Evolutionary conservation across 2,329 filamentous ascomycete species (phyloP).

Genomic region (Sporothrix brasiliensis): DNA sequence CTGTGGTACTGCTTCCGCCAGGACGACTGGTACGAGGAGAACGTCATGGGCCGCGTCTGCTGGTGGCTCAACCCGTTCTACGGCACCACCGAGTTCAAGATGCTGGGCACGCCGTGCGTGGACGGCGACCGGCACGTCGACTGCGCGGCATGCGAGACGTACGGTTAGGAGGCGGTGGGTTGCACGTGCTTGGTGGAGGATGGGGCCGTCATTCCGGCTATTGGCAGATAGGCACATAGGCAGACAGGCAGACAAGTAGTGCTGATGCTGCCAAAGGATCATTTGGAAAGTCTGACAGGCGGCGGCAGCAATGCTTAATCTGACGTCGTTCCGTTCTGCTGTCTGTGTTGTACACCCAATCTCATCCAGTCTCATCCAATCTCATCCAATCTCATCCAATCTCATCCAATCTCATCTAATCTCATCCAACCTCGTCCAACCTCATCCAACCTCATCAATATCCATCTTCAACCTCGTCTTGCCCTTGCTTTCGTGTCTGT

Average conservation of each 20-base stretch:
- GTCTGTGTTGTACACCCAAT: too few relatives aligned
- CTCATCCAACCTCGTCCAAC: too few relatives aligned
- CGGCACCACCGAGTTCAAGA: conserved; percentile 18
- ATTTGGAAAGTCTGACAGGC: too few relatives aligned
- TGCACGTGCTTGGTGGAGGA: too few relatives aligned
- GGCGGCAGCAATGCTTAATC: neutral
- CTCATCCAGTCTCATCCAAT: too few relatives aligned
- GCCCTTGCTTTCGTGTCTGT: neutral
- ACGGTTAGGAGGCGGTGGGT: neutral
- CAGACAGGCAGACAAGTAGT: neutral
- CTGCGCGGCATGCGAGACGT: conserved; percentile 24
- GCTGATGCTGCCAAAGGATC: neutral
- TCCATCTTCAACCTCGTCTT: neutral
- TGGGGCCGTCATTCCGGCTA: too few relatives aligned
- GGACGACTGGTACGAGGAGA: conserved; percentile 25
- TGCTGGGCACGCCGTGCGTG: conserved; percentile 23
- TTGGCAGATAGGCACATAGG: too few relatives aligned
- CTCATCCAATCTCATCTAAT: too few relatives aligned
- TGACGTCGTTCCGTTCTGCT: neutral
- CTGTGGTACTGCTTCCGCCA: conserved; percentile 25
- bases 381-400: too few relatives aligned
- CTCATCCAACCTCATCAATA: too few relatives aligned
- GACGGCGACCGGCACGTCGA: conserved; percentile 21
- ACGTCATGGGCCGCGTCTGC: conserved; percentile 27
- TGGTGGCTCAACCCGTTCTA: conserved; percentile 24